Percentiles rank a stretch among this genome's conserved stretches.
Conservation (phyloP, 371 early-diverging fungal genomes). For the Caulochytrium protostelioides region DNA sequence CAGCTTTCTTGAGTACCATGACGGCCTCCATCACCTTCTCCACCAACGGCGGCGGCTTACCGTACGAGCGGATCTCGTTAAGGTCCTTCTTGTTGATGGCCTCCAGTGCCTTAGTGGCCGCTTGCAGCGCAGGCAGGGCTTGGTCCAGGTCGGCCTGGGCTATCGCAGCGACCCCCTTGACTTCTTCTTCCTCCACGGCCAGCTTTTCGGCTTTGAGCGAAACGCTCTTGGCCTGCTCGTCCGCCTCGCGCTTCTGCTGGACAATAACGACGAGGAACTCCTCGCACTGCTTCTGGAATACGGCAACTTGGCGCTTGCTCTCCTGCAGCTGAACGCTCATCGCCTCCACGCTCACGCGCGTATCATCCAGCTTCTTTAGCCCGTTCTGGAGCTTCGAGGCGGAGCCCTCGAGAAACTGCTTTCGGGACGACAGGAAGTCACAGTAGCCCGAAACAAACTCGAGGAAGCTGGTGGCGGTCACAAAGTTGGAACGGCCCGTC, state of each 20-base stretch:
- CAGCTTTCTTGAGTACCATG: slow-evolving; percentile 32
- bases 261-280: slow-evolving; percentile 36
- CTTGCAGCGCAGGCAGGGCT: slow-evolving; percentile 28
- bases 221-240: slow-evolving; percentile 33
- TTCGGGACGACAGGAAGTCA: slow-evolving; percentile 18
- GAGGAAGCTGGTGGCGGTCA: slow-evolving; percentile 31
- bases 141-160: slow-evolving; percentile 34
- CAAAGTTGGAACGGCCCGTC: slow-evolving; percentile 24
- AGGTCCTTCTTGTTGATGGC: slow-evolving; percentile 35
- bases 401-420: slow-evolving; percentile 19
- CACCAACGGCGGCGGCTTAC: slow-evolving; percentile 30
- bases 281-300: slow-evolving; percentile 33
- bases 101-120: slow-evolving; percentile 32
- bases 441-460: slow-evolving; percentile 26
- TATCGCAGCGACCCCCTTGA: slow-evolving; percentile 26
- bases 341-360: slow-evolving; percentile 21
- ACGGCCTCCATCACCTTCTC: slow-evolving; percentile 39
- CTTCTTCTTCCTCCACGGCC: slow-evolving; percentile 31
- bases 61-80: slow-evolving; percentile 24
- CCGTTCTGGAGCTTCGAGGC: slow-evolving; percentile 26
- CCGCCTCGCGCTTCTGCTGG: slow-evolving; percentile 35
- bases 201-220: slow-evolving; percentile 28
- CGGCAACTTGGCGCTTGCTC: slow-evolving; percentile 26
- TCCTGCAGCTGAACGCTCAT: slow-evolving; percentile 29
- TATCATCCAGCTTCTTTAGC: slow-evolving; percentile 31